Conservation (phyloP, 345 rosid species). For the Populus davidiana region DNA sequence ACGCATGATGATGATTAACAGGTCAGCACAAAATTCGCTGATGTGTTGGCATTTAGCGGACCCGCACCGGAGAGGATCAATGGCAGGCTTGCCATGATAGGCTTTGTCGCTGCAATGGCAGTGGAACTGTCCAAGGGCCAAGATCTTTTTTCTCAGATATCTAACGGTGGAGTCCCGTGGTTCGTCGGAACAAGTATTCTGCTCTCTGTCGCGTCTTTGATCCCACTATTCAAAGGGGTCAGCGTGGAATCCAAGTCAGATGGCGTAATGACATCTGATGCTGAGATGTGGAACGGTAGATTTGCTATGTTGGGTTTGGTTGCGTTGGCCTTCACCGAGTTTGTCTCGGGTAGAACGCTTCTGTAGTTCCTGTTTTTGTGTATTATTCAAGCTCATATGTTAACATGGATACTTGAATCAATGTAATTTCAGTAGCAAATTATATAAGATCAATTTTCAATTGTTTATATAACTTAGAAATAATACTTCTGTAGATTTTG, state of each 20-base stretch:
- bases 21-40: conserved; percentile 58
- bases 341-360: conserved; percentile 57
- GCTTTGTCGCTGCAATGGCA: conserved; percentile 67
- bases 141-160: conserved; percentile 56
- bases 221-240: conserved; percentile 59
- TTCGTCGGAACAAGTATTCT: conserved; percentile 53
- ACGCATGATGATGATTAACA: neutral
- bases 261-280: conserved; percentile 70
- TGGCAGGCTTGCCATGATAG: conserved; percentile 84
- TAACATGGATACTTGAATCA: neutral
- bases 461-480: too few species aligned
- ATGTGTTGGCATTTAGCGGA: conserved; percentile 72
- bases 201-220: conserved; percentile 60
- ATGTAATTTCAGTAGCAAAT: too few species aligned
- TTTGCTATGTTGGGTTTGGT: conserved; percentile 78
- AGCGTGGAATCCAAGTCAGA: conserved; percentile 50
- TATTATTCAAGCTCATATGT: neutral
- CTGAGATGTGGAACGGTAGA: conserved; percentile 81
- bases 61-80: conserved; percentile 91
- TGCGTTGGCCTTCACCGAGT: conserved; percentile 75
- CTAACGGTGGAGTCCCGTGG: conserved; percentile 57
- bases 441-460: too few species aligned
- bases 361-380: conserved; percentile 16
- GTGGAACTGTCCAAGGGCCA: conserved; percentile 66
- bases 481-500: too few species aligned